phyloP scores from a whole-genome alignment of 306 rosid species.

The Clitoria ternatea region DNA sequence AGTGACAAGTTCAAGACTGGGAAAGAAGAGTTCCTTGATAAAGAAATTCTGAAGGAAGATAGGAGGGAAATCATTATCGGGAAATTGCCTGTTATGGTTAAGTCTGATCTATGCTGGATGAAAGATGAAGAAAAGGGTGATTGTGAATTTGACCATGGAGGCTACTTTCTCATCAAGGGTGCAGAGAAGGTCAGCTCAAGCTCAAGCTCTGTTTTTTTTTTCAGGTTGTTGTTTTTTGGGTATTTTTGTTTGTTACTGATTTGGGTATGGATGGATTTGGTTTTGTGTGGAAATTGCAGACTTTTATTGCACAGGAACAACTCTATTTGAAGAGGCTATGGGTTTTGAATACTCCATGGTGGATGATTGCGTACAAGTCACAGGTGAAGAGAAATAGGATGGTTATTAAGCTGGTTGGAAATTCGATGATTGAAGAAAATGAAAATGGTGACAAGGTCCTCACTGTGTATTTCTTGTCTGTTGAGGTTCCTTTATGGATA shows the following conservation, averaged over 20 bases:
- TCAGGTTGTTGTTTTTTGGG: background rate
- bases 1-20: slow-evolving; percentile 94
- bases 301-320: slow-evolving; percentile 93
- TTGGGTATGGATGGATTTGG: background rate
- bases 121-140: slow-evolving; percentile 65
- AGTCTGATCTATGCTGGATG: slow-evolving; percentile 87
- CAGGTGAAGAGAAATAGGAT: slow-evolving; percentile 73
- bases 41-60: slow-evolving; percentile 24
- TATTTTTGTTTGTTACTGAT: background rate
- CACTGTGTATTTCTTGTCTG: slow-evolving; percentile 63
- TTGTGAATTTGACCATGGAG: slow-evolving; percentile 90
- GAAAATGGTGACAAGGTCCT: slow-evolving; percentile 67
- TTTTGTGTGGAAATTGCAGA: slow-evolving; percentile 45
- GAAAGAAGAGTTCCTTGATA: slow-evolving; percentile 51
- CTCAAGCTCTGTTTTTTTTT: background rate
- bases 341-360: slow-evolving; percentile 52
- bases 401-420: slow-evolving; percentile 51
- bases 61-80: slow-evolving; percentile 63
- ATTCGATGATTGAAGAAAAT: slow-evolving; percentile 48
- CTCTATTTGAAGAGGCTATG: slow-evolving; percentile 67
- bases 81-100: slow-evolving; percentile 90
- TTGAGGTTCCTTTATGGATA: slow-evolving; percentile 81
- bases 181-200: slow-evolving; percentile 71
- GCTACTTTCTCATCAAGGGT: slow-evolving; percentile 88
- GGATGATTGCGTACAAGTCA: slow-evolving; percentile 69